Conservation (phyloP, 169 alveolate genomes). For the Eimeria tenella region DNA sequence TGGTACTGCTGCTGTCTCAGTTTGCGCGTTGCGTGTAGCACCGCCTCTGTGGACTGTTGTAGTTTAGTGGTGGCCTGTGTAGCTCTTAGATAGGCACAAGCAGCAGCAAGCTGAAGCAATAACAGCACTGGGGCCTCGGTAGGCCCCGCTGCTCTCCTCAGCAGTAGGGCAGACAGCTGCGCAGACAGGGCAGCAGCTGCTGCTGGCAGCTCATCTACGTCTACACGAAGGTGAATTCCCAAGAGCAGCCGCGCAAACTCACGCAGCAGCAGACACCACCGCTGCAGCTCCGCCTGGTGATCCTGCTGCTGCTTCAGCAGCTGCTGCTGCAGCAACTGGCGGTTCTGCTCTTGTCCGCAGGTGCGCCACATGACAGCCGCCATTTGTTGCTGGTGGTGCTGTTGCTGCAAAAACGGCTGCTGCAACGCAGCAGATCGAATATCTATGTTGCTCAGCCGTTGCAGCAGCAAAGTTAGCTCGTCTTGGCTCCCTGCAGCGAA, state of each 20-base stretch:
- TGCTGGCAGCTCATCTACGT: constrained; percentile 6
- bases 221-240: background rate
- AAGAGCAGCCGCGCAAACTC: background rate
- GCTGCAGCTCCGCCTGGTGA: background rate
- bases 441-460: background rate
- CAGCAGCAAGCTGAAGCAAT: constrained; percentile 8
- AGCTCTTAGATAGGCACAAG: background rate
- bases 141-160: background rate
- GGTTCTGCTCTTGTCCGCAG: background rate
- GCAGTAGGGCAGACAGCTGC: background rate
- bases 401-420: background rate
- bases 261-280: constrained; percentile 19
- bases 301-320: constrained; percentile 8
- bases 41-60: background rate
- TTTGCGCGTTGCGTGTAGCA: background rate
- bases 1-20: constrained; percentile 16
- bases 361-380: background rate
- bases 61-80: background rate
- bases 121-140: background rate
- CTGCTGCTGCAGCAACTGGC: background rate
- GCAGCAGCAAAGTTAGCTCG: constrained; percentile 8
- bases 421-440: background rate
- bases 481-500: background rate
- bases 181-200: constrained; percentile 14
- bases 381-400: constrained; percentile 2